Evolutionary conservation across 345 rosid species (phyloP).

Genomic region (Laguncularia racemosa): DNA sequence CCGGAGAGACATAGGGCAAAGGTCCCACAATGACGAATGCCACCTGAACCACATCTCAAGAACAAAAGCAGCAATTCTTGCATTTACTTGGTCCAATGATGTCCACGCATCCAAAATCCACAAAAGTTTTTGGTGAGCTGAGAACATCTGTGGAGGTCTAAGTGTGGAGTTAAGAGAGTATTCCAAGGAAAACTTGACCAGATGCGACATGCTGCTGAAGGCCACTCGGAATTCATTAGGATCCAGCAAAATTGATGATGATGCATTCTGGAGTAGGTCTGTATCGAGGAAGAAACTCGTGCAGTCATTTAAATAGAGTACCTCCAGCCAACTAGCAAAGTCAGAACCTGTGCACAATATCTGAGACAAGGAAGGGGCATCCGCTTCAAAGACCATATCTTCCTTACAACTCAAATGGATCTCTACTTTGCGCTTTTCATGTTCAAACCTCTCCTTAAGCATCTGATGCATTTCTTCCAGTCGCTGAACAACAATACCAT

Average conservation of each 20-base stretch:
- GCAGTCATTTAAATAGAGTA: slow-evolving; percentile 42
- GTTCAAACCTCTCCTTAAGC: slow-evolving; percentile 50
- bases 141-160: slow-evolving; percentile 75
- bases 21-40: slow-evolving; percentile 84
- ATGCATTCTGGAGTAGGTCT: slow-evolving; percentile 54
- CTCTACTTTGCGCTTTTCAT: slow-evolving; percentile 47
- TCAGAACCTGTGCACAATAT: slow-evolving; percentile 39
- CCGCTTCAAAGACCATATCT: slow-evolving; percentile 17
- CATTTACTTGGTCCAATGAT: slow-evolving; percentile 29
- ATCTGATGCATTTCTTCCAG: slow-evolving; percentile 68
- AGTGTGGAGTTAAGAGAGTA: slow-evolving; percentile 50
- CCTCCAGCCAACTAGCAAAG: slow-evolving; percentile 47
- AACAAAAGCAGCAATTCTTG: slow-evolving; percentile 51
- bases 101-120: slow-evolving; percentile 86
- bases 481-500: slow-evolving; percentile 28
- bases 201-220: slow-evolving; percentile 24
- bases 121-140: slow-evolving; percentile 66
- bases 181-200: slow-evolving; percentile 43
- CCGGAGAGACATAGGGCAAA: slow-evolving; percentile 37
- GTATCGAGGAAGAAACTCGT: slow-evolving; percentile 65
- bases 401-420: slow-evolving; percentile 19
- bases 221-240: slow-evolving; percentile 34
- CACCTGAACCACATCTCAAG: slow-evolving; percentile 92
- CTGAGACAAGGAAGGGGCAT: slow-evolving; percentile 29
- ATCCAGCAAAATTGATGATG: slow-evolving; percentile 28